Evolutionary conservation across 192 early-diverging fungal species (phyloP), one percentile per base, ranked within the genome.

Genomic region (Diversispora eburnea): DNA sequence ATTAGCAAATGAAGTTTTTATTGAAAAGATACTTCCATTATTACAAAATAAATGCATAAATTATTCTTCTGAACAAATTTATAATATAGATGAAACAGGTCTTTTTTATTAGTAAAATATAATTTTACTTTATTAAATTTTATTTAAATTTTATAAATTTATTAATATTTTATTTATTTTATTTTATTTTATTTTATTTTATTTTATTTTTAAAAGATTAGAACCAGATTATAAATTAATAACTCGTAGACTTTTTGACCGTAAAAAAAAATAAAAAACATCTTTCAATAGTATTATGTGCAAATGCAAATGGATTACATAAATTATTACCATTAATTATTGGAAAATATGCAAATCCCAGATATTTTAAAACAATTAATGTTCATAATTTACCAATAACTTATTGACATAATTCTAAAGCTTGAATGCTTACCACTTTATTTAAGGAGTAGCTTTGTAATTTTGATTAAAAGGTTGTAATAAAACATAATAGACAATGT

Each of bases 51-150:
- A 63, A 48, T 74, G 15, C 2, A 1, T 0, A 7, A 64, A 51
- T 47, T 74, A 49, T 74, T 12, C 52, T 49, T 46, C 41, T 64
- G 60, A 74, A 15, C 3, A 43, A 74, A 64, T 74, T 25, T 62
- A 74, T 65, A 65, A 74, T 51, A 72, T 72, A 46, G 3, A 72
- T 62, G 33, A 72, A 61, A 72, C 71, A 15, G 61, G 43, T 22
- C 71, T 74, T 19, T 74, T 74, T 25, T 74, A 74, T 61, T 4
- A n/a, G 56, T 59, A 57, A 0, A 70, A 58, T 19, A 19, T 33
- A 61, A n/a, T 22, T 19, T 61, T 20, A 61, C 4, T 20, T 20
- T 20, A 19, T 61, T 13, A 20, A 61, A 61, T 61, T 8, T 61
- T 17, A 60, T n/a, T 20, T 61, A 22, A 22, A 25, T 0, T 25